Base-by-base conservation (phyloP, 805 yeast genomes). In the Spathaspora passalidarum region DNA sequence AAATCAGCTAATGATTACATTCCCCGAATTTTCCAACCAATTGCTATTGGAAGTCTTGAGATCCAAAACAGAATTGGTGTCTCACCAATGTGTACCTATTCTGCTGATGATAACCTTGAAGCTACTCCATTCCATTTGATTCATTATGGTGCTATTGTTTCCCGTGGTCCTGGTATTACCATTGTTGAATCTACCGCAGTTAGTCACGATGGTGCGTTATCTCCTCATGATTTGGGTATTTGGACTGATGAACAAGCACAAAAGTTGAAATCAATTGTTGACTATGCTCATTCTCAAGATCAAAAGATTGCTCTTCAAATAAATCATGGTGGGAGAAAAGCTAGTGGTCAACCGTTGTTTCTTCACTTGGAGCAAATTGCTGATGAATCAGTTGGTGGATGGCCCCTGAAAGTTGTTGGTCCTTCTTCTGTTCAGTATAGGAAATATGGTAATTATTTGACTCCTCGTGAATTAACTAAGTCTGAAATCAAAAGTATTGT, bases 1-100 rank as follows among this genome's bases (percentile, higher is more conserved):
- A 45, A 53, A 39, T 40, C 47, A n/a, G 32, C 49, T 45, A 43
- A 53, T 47, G 46, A 49, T 13, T 39, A 38, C n/a, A 43, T 48
- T 13, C 81, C 82, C 2, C 54, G 48, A 39, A 53, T 73, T 9
- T 79, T 79, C 56, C 56, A 61, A 32, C 80, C 81, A 0, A 52
- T 78, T 39, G 64, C 59, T 14, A 65, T 78, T 45, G 63, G 69
- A 20, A 62, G 59, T n/a, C 39, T 72, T 42, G 57, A 62, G 1
- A 56, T 81, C 17, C 71, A 67, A 11, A 81, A 81, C 57, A 64
- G 86, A 49, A 56, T 79, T 22, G 81, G 81, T 42, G 79, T 80
- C 17, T 70, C 83, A 0, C 82, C 82, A 39, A 76, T 79, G 81
- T 75, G 82, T 55, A 73, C 66, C 41, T 79, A 78, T 56, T 71